A percentile compares a stretch with the other conserved stretches of the same genome.
phyloP scores from a whole-genome alignment of 225 moss, liverwort and hornwort species.

The Pseudoscleropodium purum region DNA sequence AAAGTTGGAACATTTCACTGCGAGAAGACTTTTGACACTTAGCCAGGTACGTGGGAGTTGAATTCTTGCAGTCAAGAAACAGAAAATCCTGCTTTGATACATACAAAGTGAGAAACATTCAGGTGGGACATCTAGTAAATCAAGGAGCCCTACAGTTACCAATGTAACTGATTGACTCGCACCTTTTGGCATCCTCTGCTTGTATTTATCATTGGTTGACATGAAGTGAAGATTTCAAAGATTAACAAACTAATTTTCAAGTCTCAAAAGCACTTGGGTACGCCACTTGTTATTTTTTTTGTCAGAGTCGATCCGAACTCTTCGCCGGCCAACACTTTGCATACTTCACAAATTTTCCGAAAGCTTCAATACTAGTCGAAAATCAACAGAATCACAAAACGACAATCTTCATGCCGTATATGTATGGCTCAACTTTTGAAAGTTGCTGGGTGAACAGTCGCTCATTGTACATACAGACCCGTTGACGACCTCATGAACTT shows the following conservation, averaged over 20 bases:
- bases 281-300: neutral
- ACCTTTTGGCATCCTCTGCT: conserved; percentile 8
- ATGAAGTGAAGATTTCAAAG: neutral
- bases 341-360: neutral
- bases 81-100: neutral
- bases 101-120: neutral
- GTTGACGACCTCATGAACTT: neutral
- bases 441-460: neutral
- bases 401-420: neutral
- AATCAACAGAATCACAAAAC: neutral
- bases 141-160: neutral
- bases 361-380: neutral
- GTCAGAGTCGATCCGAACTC: neutral
- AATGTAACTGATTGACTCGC: neutral
- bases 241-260: neutral
- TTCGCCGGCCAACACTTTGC: neutral
- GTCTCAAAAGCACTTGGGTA: neutral
- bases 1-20: neutral
- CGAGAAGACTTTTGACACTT: neutral
- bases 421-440: neutral
- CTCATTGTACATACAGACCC: neutral
- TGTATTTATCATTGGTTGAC: neutral
- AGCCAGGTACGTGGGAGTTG: neutral
- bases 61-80: neutral
- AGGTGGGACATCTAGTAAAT: neutral